phyloP scores from a whole-genome alignment of 2,329 filamentous ascomycete species.

The Botrytis medusae region DNA sequence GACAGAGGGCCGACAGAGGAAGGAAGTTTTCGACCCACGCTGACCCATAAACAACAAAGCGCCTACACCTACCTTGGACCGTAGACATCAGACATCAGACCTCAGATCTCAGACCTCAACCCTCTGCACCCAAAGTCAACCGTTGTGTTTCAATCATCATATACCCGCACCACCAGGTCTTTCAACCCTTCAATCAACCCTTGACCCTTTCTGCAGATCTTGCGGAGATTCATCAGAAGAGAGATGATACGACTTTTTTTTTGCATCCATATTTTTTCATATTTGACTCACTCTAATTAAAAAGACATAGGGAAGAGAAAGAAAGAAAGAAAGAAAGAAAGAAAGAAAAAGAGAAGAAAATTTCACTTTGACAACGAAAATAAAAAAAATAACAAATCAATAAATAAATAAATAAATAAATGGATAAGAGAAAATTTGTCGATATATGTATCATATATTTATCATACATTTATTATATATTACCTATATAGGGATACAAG shows the following conservation, averaged over 20 bases:
- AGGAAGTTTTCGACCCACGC: background rate
- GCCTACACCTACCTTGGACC: background rate
- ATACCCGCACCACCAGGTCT: background rate
- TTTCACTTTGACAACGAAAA: background rate
- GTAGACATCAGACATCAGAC: too few species aligned
- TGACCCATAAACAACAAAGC: background rate
- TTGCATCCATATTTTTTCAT: background rate
- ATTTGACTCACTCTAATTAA: background rate
- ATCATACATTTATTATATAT: too few species aligned
- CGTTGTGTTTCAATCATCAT: background rate
- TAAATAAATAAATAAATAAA: background rate
- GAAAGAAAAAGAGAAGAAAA: background rate
- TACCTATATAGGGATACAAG: background rate
- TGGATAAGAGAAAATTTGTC: background rate
- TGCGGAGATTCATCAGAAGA: background rate
- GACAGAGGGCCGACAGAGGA: background rate
- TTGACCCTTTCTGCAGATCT: slow-evolving; percentile 7
- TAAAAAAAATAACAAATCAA: background rate
- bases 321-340: background rate
- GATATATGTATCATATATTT: too few species aligned
- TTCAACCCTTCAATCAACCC: background rate
- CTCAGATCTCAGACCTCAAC: too few species aligned
- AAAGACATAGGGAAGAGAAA: background rate
- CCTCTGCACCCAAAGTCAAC: background rate
- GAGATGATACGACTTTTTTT: background rate